These are phyloP conservation scores for Aspergillus uvarum DNA, from an alignment of 2,329 filamentous ascomycete species.

Conservation along the genomic window DNA sequence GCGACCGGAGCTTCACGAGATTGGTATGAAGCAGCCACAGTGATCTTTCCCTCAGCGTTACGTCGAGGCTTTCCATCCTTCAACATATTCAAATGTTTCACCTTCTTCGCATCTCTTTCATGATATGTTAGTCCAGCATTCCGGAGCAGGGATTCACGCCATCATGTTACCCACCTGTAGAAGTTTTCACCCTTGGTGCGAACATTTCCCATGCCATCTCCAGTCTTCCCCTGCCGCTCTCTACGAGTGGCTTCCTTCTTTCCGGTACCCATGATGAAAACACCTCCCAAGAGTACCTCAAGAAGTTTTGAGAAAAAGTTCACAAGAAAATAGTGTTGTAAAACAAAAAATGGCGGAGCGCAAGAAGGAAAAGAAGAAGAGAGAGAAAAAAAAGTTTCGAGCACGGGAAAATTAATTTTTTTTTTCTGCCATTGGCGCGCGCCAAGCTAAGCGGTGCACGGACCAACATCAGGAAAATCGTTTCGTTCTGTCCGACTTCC, in stretches of 20 bases:
- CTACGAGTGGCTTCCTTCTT: constrained; percentile 89
- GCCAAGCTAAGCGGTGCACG: constrained; percentile 39
- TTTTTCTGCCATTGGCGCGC: constrained; percentile 27
- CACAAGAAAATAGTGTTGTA: constrained; percentile 28
- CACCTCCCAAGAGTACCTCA: constrained; percentile 19
- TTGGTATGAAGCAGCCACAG: constrained; percentile 80
- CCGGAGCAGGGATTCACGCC: neutral
- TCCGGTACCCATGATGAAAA: constrained; percentile 70
- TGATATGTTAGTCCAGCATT: constrained; percentile 13
- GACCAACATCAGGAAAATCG: constrained; percentile 40
- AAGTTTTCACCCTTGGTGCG: constrained; percentile 97
- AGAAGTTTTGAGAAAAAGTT: constrained; percentile 28
- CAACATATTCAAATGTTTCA: constrained; percentile 85
- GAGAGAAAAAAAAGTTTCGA: constrained; percentile 20
- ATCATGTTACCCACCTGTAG: constrained; percentile 66
- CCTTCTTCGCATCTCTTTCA: constrained; percentile 70
- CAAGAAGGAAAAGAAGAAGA: constrained; percentile 31
- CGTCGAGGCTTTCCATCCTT: constrained; percentile 82
- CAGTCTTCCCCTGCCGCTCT: constrained; percentile 78
- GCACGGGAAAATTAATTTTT: constrained; percentile 31
- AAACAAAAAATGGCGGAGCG: constrained; percentile 32
- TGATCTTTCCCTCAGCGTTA: constrained; percentile 80
- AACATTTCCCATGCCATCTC: constrained; percentile 88
- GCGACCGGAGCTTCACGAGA: constrained; percentile 77
- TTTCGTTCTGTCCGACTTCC: constrained; percentile 33